Base-by-base conservation (phyloP, 2,329 filamentous ascomycete species). In the Fusarium buxicola region DNA sequence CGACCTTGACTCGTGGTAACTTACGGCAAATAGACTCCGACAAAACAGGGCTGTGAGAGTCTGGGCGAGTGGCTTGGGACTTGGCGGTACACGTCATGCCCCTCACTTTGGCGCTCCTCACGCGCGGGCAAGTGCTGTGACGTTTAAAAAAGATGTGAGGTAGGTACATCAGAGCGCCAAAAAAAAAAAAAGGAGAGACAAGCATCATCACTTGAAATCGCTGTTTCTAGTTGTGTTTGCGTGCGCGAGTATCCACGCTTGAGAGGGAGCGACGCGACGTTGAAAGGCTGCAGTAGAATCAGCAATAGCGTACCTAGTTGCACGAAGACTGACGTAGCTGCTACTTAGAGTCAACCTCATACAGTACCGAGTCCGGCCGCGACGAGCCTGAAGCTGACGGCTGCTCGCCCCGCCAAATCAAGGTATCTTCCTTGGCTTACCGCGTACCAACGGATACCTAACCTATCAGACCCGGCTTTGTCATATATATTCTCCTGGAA, bases 21-120 rank as follows among this genome's bases (percentile, higher is more conserved):
- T 44, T 36, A 66, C 63, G 63, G 63, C 63, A 69, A 56, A 54
- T 55, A 50, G 53, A 57, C 61, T 47, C 67, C 65, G 69, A 69
- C 36, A 40, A 66, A 69, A 59, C 69, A 71, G 69, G 69, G 66
- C 67, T 70, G 46, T 49, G 58, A 53, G 35, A 50, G 67, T 58
- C 69, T 71, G 66, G 69, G 69, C 69, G 50, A 58, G 69, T 71
- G 69, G 69, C 69, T 71, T 71, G 65, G 69, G 58, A 64, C 69
- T 71, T 71, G 69, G 69, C 69, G 50, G 65, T 65, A 70, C 69
- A 71, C 69, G 69, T 71, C 69, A 71, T 71, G 69, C 63, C 67
- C 63, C 65, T 71, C 69, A 66, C 43, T 61, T 64, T 61, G 57
- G 60, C 65, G 63, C 63, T 68, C 66, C 44, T 38, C 35, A 61